These are phyloP conservation scores for Floccularia luteovirens DNA, from an alignment of 768 basidiomycete species.

Conservation along the genomic window DNA sequence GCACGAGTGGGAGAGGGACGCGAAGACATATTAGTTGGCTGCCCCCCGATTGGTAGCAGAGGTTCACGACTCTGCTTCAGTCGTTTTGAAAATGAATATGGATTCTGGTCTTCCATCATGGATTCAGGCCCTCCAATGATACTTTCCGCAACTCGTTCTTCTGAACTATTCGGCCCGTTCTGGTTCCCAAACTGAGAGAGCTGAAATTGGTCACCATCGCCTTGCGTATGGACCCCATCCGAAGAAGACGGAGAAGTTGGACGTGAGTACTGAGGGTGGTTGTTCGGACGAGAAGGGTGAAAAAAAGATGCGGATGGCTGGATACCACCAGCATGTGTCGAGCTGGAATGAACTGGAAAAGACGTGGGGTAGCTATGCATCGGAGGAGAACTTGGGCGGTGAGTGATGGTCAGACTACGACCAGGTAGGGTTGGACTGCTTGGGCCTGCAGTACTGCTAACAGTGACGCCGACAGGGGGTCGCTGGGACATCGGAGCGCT, in stretches of 20 bases:
- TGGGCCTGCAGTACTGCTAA: conserved; percentile 9
- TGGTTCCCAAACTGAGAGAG: conserved; percentile 30
- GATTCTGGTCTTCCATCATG: conserved; percentile 12
- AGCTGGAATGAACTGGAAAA: conserved; percentile 17
- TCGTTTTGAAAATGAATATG: conserved; percentile 27
- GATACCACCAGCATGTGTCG: conserved; percentile 68
- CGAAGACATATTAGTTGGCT: conserved; percentile 15
- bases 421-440: conserved; percentile 6
- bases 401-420: neutral
- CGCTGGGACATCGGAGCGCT: conserved; percentile 13
- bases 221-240: conserved; percentile 4
- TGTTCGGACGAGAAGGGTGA: conserved; percentile 53
- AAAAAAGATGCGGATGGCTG: conserved; percentile 79
- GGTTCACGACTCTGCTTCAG: conserved; percentile 68
- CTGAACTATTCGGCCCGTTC: conserved; percentile 36
- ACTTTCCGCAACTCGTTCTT: conserved; percentile 20
- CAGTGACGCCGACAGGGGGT: conserved; percentile 3
- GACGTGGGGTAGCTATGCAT: conserved; percentile 9
- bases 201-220: conserved; percentile 18
- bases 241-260: conserved; percentile 15
- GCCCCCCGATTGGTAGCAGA: conserved; percentile 49
- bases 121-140: conserved; percentile 13
- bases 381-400: conserved; percentile 4
- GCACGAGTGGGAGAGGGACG: conserved; percentile 15
- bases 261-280: conserved; percentile 33